phyloP scores from a whole-genome alignment of 225 moss, liverwort and hornwort genomes.

The Antitrichia curtipendula region DNA sequence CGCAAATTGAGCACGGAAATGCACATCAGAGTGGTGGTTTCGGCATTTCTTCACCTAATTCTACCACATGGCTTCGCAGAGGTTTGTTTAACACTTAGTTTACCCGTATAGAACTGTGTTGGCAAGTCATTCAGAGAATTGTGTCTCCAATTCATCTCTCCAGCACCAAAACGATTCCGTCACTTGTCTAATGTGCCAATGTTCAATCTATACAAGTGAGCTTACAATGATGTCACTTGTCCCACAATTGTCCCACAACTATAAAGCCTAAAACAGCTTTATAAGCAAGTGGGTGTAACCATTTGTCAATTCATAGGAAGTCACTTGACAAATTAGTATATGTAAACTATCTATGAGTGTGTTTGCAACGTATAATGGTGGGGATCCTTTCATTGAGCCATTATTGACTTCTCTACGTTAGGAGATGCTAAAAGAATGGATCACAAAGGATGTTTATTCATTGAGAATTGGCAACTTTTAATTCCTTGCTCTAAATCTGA shows the following conservation, averaged over 20 bases:
- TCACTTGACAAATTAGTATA: neutral
- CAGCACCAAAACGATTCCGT: neutral
- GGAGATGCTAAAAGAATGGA: neutral
- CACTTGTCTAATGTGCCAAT: too few relatives aligned
- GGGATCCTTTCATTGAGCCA: neutral
- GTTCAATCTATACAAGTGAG: neutral
- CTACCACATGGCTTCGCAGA: neutral
- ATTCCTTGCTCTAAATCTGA: neutral
- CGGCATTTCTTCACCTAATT: neutral
- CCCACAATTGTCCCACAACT: neutral
- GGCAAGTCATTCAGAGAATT: neutral
- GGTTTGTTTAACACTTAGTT: neutral
- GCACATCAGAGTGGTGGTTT: neutral
- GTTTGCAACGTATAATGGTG: too few relatives aligned
- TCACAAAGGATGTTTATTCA: neutral
- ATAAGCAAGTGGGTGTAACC: fast-evolving
- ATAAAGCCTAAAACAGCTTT: neutral
- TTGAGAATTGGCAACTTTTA: neutral
- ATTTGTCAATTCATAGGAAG: neutral
- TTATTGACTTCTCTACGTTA: neutral
- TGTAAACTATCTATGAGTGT: neutral
- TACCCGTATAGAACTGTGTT: neutral
- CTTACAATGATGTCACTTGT: too few relatives aligned
- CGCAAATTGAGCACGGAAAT: neutral
- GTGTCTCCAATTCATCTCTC: neutral